Percentiles rank a stretch among this genome's conserved stretches.
Evolutionary conservation across 139 green algal genomes (phyloP).

Genomic region (Axilococcus clingmanii): DNA sequence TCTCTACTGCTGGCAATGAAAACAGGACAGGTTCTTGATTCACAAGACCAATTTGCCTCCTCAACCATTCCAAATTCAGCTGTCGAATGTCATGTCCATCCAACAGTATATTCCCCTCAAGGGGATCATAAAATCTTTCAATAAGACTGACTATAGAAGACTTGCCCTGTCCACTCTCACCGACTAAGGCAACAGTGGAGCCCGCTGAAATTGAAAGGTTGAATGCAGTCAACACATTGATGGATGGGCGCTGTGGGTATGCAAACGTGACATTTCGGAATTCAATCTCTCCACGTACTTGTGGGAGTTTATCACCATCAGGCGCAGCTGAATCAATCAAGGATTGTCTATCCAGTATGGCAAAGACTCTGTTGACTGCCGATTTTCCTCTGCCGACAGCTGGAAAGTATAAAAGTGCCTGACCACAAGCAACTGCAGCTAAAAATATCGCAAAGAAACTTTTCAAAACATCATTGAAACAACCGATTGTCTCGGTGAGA

Average conservation of each 20-base stretch:
- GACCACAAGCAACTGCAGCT: slow-evolving; percentile 39
- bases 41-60: slow-evolving; percentile 65
- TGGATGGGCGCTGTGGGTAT: slow-evolving; percentile 51
- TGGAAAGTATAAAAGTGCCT: slow-evolving; percentile 47
- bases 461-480: slow-evolving; percentile 62
- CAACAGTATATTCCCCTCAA: slow-evolving; percentile 39
- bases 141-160: slow-evolving; percentile 79
- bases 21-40: slow-evolving; percentile 90
- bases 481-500: too few relatives aligned
- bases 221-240: slow-evolving; percentile 55
- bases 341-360: slow-evolving; percentile 61
- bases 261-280: slow-evolving; percentile 42
- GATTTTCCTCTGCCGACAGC: slow-evolving; percentile 57
- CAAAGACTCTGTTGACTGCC: slow-evolving; percentile 58
- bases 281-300: slow-evolving; percentile 17
- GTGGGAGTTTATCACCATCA: slow-evolving; percentile 13
- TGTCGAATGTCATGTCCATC: slow-evolving; percentile 61
- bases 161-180: slow-evolving; percentile 85
- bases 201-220: slow-evolving; percentile 43
- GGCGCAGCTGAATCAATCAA: slow-evolving; percentile 40
- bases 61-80: slow-evolving; percentile 73
- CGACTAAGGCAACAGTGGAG: slow-evolving; percentile 77
- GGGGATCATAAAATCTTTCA: slow-evolving; percentile 78
- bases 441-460: slow-evolving; percentile 72
- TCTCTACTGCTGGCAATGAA: slow-evolving; percentile 41